These are phyloP conservation scores for Ichthyophonus hoferi DNA, from an alignment of 208 protist genomes.

Conservation along the genomic window DNA sequence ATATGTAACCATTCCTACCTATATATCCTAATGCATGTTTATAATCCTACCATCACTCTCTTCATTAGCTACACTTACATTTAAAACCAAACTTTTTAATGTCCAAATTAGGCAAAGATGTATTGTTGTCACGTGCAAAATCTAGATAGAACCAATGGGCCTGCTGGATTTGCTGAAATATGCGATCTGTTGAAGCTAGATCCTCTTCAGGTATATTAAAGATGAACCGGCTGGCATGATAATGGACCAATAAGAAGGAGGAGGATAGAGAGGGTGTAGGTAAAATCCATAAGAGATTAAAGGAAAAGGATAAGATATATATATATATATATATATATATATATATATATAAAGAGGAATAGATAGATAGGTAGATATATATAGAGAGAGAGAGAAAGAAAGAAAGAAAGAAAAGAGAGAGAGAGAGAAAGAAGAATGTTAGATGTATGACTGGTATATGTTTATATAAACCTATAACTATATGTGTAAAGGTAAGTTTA, in stretches of 20 bases:
- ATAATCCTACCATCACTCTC: no score
- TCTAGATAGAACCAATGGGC: constrained; percentile 35
- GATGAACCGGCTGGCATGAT: constrained; percentile 16
- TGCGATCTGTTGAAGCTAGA: not conserved
- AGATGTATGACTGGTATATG: not conserved
- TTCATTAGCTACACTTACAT: no score
- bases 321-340: constrained; percentile 17
- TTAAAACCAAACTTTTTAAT: constrained; percentile 10
- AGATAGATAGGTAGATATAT: not conserved
- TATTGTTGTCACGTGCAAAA: not conserved
- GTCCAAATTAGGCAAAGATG: not conserved
- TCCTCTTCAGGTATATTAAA: constrained; percentile 24
- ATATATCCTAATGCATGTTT: no score
- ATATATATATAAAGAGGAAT: not conserved
- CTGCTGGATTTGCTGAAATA: constrained; percentile 19
- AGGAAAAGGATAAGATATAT: constrained; percentile 5
- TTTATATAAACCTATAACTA: not conserved
- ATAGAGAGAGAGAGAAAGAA: not conserved
- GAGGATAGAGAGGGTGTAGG: not conserved
- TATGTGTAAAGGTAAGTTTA: not conserved
- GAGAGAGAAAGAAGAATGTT: not conserved
- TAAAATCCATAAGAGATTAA: not conserved
- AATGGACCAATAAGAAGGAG: not conserved
- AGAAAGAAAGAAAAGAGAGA: not conserved
- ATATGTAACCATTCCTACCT: no score